These are phyloP conservation scores for Chaetoscypha palmicola DNA, from an alignment of 2,329 filamentous ascomycete genomes.

Conservation along the genomic window DNA sequence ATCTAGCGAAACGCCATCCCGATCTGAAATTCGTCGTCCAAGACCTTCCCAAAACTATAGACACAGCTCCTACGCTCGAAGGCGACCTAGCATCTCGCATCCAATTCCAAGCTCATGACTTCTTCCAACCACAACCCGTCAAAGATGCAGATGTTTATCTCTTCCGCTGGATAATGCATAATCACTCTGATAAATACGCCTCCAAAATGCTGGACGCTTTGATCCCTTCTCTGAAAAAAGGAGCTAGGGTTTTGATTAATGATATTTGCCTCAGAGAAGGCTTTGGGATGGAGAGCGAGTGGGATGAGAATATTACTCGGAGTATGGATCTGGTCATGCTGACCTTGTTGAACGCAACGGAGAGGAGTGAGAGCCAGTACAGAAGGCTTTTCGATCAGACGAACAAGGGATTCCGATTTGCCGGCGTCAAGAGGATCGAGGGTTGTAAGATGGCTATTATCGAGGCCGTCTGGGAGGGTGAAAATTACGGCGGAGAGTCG, in stretches of 20 bases:
- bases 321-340: constrained; percentile 49
- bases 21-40: constrained; percentile 50
- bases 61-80: constrained; percentile 40
- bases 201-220: not conserved
- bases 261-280: constrained; percentile 38
- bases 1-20: constrained; percentile 43
- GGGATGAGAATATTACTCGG: constrained; percentile 41
- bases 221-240: constrained; percentile 6
- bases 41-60: constrained; percentile 42
- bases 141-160: constrained; percentile 50
- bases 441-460: constrained; percentile 43
- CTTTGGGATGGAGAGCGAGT: constrained; percentile 31
- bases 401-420: constrained; percentile 38
- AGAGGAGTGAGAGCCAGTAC: constrained; percentile 43
- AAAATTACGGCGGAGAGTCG: not conserved
- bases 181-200: constrained; percentile 9
- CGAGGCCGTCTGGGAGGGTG: constrained; percentile 40
- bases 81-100: constrained; percentile 35
- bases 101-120: constrained; percentile 27
- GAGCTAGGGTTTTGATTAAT: constrained; percentile 30
- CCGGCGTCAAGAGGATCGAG: constrained; percentile 36
- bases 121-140: constrained; percentile 40
- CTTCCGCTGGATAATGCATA: constrained; percentile 22
- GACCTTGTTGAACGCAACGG: constrained; percentile 44
- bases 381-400: constrained; percentile 37